Evolutionary conservation across 2,329 filamentous ascomycete genomes (phyloP), one percentile per base, ranked within the genome.

Genomic region (Pseudogymnoascus sp.): DNA sequence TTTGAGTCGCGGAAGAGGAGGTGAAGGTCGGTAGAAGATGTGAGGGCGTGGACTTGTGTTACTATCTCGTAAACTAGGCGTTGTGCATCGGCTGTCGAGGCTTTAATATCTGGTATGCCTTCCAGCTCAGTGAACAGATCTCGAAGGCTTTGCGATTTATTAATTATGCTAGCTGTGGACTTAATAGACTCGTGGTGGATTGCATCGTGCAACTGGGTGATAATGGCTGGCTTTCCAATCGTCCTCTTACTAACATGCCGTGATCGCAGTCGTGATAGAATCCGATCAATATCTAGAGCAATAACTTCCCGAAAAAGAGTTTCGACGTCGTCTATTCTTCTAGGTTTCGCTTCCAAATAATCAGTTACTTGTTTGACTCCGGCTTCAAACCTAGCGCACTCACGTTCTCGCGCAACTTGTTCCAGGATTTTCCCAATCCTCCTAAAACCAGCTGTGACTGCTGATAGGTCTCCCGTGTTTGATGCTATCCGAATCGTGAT

Each of bases 201-300:
- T 4, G 61, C 61, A 31, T 64, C 9, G 33, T 65, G 28, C 11
- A 69, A 19, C 44, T 65, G 62, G 5, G 31, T 50, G 19, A 68
- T 67, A 9, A 69, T 61, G 19, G 60, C 23, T 50, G 17, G 62
- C 60, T 67, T 69, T 15, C 28, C 64, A 15, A 26, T 5, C 23
- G 3, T 26, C 3, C 5, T 5, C 3, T 31, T 60, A 28, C 63
- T 62, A 4, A 53, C 38, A 64, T 69, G 66, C 23, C 65, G 64
- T 64, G 66, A 70, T 60, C 70, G 68, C 47, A 71, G 62, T 40
- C 68, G 68, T 38, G 66, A 65, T 40, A 69, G 31, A 44, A 71
- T 71, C 60, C 67, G 67, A 60, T 60, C 21, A 11, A 66, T 61
- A 50, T 71, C 69, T 59, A 71, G 36, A 23, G 15, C 60, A 64